A percentile compares a stretch with the other conserved stretches of the same genome.
These are phyloP conservation scores for Lathyrus sativus DNA, from an alignment of 306 rosid genomes.

Conservation along the genomic window DNA sequence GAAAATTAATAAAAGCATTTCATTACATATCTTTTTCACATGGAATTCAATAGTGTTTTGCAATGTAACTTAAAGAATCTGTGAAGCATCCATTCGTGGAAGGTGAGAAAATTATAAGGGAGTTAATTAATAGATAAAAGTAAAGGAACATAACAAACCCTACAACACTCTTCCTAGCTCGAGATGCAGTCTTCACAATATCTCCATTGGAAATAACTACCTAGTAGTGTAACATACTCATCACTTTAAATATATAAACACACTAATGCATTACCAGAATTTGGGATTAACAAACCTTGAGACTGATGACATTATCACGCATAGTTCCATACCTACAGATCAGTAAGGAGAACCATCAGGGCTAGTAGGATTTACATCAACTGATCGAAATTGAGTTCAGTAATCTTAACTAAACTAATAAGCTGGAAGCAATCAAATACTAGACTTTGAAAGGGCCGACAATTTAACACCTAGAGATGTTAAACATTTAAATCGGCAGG, in stretches of 20 bases:
- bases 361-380: constrained; percentile 33
- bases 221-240: constrained; percentile 50
- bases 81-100: neutral
- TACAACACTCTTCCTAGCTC: no score
- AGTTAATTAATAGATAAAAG: no score
- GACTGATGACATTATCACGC: constrained; percentile 93
- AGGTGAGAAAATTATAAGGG: constrained; percentile 19
- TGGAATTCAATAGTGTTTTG: constrained; percentile 28
- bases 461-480: constrained; percentile 8
- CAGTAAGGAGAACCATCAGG: constrained; percentile 48
- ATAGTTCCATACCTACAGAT: constrained; percentile 93
- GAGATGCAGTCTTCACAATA: no score
- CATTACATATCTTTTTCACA: constrained; percentile 30
- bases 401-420: constrained; percentile 19
- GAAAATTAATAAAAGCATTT: constrained; percentile 9
- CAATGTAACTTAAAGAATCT: neutral
- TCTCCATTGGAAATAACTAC: no score
- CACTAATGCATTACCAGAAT: constrained; percentile 27
- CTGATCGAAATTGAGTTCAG: constrained; percentile 29
- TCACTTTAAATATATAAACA: constrained; percentile 36
- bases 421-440: constrained; percentile 21
- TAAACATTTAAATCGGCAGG: constrained; percentile 29
- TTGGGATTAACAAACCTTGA: constrained; percentile 61
- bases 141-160: no score
- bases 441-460: constrained; percentile 18